Evolutionary conservation across 768 basidiomycete genomes (phyloP), one percentile per base, ranked within the genome.

Genomic region (Suillus clintonianus): DNA sequence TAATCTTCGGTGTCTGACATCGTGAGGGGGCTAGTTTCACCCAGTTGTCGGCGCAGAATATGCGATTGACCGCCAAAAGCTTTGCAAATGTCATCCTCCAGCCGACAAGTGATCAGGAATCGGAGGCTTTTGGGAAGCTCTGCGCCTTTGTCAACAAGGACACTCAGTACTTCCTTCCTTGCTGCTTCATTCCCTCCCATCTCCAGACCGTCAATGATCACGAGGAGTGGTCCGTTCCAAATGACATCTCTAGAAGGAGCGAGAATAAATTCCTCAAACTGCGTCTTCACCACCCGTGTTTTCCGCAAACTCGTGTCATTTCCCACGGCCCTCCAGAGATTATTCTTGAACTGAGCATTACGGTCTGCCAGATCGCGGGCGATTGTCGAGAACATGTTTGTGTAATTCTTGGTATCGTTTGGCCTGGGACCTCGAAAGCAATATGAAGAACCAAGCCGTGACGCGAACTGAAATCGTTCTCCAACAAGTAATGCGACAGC

Each of bases 191-290:
- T 66, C 10, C 67, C 69, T 51, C 73, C 71, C 60, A 71, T 67
- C 39, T 77, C 73, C 14, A 78, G 65, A 14, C 68, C 78, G 53
- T 81, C 78, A 19, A 80, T 70, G 9, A 80, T 69, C 4, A 79
- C 59, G 19, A 79, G 45, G 2, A 79, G 37, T 13, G 78, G 78
- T 0, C 75, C 75, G 15, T 73, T 61, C 10, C 70, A 59, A 34
- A 68, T 61, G 4, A 76, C 55, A 13, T 65, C 42, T 30, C 62
- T 32, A 5, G 60, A 57, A 6, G 72, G 67, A 24, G 50, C 59
- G 30, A 72, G n/a, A 30, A 73, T 68, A 24, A 71, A 59, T 5
- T 68, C 63, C 50, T 64, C 63, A 48, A 71, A 68, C 58, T 71
- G 72, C 37, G 58, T 7, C 79, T 59, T 58, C 77, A 76, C 0